Percentiles rank a stretch among this genome's conserved stretches.
Evolutionary conservation across 2,329 filamentous ascomycete species (phyloP).

Genomic region (Cercospora sesami): DNA sequence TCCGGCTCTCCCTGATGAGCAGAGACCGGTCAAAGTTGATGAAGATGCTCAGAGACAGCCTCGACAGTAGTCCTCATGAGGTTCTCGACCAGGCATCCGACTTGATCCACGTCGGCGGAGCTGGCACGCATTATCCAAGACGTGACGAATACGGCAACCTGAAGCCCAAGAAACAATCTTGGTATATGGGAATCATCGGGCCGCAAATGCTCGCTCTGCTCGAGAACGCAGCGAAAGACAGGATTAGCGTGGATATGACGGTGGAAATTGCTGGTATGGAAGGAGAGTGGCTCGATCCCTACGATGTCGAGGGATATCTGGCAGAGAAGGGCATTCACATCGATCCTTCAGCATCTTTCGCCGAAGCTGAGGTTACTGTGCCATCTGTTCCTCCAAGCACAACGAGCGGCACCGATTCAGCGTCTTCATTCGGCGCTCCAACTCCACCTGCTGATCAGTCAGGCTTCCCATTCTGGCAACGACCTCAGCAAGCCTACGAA

Average conservation of each 20-base stretch:
- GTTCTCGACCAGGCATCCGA: conserved; percentile 62
- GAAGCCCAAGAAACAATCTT: conserved; percentile 43
- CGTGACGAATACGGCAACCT: conserved; percentile 57
- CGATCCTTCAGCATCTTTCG: conserved; percentile 60
- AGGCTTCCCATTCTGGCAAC: not conserved
- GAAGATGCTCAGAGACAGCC: conserved; percentile 41
- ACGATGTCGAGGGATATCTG: conserved; percentile 76
- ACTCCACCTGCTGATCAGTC: not conserved
- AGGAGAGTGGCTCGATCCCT: conserved; percentile 73
- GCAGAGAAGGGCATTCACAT: conserved; percentile 63
- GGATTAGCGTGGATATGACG: conserved; percentile 35
- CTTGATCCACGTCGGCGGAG: conserved; percentile 65
- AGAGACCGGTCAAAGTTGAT: conserved; percentile 26
- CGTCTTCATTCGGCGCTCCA: not conserved
- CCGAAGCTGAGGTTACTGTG: conserved; percentile 53
- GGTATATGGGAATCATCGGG: conserved; percentile 35
- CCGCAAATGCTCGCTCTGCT: conserved; percentile 34
- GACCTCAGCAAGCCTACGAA: conserved; percentile 7
- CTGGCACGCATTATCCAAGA: conserved; percentile 62
- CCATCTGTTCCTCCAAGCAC: conserved; percentile 4
- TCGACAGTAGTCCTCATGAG: conserved; percentile 46
- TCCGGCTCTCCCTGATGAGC: conserved; percentile 31
- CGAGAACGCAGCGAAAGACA: conserved; percentile 30
- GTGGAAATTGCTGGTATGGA: conserved; percentile 64
- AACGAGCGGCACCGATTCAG: not conserved